Conservation (phyloP, 1,284 basidiomycete genomes). For the Melampsora abietis-canadensis region DNA sequence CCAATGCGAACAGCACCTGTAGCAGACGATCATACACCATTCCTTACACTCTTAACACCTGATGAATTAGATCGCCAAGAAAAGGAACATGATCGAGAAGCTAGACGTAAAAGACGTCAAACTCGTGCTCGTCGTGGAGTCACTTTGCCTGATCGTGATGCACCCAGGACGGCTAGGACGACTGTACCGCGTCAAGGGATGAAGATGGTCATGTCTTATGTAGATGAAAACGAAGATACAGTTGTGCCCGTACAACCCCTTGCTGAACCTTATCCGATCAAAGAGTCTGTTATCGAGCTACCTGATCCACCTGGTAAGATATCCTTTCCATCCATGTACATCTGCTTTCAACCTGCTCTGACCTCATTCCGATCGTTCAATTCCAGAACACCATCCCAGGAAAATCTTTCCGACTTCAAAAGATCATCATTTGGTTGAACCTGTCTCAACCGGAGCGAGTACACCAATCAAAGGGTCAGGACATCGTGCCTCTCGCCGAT, state of each 20-base stretch:
- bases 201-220: conserved; percentile 60
- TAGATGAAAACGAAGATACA: conserved; percentile 46
- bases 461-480: conserved; percentile 36
- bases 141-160: conserved; percentile 85
- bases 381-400: conserved; percentile 1
- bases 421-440: background rate
- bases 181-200: conserved; percentile 49
- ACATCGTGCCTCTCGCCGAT: conserved; percentile 31
- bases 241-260: conserved; percentile 59
- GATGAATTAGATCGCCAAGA: conserved; percentile 77
- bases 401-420: background rate
- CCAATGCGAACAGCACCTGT: conserved; percentile 59
- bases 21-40: conserved; percentile 66
- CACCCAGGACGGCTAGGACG: conserved; percentile 83
- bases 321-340: conserved; percentile 50
- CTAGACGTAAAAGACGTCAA: conserved; percentile 75
- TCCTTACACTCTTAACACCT: conserved; percentile 81
- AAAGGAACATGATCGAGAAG: conserved; percentile 88
- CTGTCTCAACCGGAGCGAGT: background rate
- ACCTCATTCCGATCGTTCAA: background rate
- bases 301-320: conserved; percentile 75
- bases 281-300: conserved; percentile 62
- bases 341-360: conserved; percentile 5
- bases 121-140: conserved; percentile 85
- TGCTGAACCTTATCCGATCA: conserved; percentile 64